phyloP scores from a whole-genome alignment of 805 yeast species.

The Suhomyces sp. region DNA sequence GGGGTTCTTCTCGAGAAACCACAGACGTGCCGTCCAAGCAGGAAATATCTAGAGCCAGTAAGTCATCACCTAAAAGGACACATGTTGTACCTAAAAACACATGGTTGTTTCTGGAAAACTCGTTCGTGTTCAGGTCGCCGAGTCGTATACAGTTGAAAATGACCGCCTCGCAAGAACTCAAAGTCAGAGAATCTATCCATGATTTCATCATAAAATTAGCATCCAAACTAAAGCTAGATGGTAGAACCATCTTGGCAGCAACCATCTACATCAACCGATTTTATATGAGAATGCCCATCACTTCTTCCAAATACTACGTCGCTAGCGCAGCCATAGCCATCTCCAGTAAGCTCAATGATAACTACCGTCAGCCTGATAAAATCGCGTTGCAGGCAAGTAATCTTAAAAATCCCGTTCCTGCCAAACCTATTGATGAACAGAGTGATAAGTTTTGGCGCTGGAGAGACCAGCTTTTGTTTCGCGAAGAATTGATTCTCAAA shows the following conservation, averaged over 20 bases:
- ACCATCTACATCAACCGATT: constrained; percentile 38
- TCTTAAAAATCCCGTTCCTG: constrained; percentile 29
- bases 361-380: constrained; percentile 42
- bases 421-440: constrained; percentile 35
- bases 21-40: neutral
- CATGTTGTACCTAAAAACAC: constrained; percentile 15
- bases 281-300: constrained; percentile 41
- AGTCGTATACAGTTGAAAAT: constrained; percentile 28
- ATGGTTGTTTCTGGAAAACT: constrained; percentile 39
- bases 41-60: neutral
- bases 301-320: constrained; percentile 43
- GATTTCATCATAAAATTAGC: constrained; percentile 39
- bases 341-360: constrained; percentile 42
- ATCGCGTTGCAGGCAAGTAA: constrained; percentile 38
- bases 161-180: constrained; percentile 37
- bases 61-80: neutral
- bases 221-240: constrained; percentile 35
- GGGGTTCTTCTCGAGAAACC: neutral
- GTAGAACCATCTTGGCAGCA: constrained; percentile 42
- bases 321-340: constrained; percentile 44
- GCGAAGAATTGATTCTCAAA: constrained; percentile 41
- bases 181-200: constrained; percentile 35
- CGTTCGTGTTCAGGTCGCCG: constrained; percentile 30
- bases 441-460: constrained; percentile 42
- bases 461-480: constrained; percentile 42